Conservation (phyloP, 768 basidiomycete species). For the Psilocybe subaeruginosa region DNA sequence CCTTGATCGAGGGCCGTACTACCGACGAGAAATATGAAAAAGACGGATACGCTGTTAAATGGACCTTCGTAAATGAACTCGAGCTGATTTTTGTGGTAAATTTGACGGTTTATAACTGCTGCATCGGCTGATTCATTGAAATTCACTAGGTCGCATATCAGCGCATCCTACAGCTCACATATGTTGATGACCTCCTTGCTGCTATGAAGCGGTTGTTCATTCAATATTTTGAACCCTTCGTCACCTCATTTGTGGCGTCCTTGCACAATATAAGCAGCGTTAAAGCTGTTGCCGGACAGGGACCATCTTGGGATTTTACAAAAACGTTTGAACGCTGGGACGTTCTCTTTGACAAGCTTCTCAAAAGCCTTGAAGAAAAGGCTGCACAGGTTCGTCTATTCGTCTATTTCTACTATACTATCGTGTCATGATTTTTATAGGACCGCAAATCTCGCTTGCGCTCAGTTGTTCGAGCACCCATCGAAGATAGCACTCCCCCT, state of each 20-base stretch:
- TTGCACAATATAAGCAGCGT: constrained; percentile 63
- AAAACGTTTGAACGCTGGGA: constrained; percentile 84
- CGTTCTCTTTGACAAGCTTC: constrained; percentile 72
- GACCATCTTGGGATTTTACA: constrained; percentile 66
- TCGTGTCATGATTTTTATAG: constrained; percentile 34
- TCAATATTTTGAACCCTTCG: constrained; percentile 83
- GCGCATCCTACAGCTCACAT: constrained; percentile 91
- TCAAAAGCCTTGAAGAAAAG: constrained; percentile 75
- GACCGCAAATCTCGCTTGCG: constrained; percentile 74
- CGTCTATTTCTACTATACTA: constrained; percentile 3
- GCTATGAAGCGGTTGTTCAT: constrained; percentile 86
- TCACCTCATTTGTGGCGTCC: constrained; percentile 83
- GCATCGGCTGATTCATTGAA: constrained; percentile 10
- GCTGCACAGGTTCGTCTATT: constrained; percentile 58
- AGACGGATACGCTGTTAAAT: constrained; percentile 92
- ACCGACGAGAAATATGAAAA: constrained; percentile 87
- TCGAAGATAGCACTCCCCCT: constrained; percentile 48
- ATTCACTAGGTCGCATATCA: constrained; percentile 86
- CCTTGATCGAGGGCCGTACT: constrained; percentile 88
- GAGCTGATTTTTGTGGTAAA: constrained; percentile 96
- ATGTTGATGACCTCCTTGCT: constrained; percentile 85
- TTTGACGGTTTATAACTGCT: constrained; percentile 9
- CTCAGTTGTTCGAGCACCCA: constrained; percentile 36
- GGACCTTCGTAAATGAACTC: constrained; percentile 94
- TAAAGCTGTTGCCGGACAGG: constrained; percentile 41